Conservation (phyloP, 441 rosid genomes). For the Croton laevigatus region DNA sequence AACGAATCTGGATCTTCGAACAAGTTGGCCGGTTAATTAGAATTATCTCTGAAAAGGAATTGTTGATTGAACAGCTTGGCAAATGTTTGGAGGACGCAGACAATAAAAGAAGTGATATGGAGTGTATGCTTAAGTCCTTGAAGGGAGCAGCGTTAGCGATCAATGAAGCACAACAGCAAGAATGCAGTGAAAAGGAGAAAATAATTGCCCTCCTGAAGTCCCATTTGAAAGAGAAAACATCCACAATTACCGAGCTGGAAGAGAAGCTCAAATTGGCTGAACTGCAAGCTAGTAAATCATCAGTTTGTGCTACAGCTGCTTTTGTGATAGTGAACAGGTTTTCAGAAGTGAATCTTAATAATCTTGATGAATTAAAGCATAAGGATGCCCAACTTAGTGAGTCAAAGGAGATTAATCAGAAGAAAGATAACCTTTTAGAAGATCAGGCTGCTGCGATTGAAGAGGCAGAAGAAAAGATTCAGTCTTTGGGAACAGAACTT, state of each 20-base stretch:
- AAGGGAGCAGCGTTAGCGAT: slow-evolving; percentile 84
- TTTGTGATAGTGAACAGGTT: slow-evolving; percentile 71
- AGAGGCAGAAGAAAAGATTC: slow-evolving; percentile 43
- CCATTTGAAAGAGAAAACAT: slow-evolving; percentile 47
- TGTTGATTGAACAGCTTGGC: slow-evolving; percentile 75
- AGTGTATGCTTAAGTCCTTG: slow-evolving; percentile 82
- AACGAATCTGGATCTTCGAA: slow-evolving; percentile 89
- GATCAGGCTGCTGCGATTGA: slow-evolving; percentile 40
- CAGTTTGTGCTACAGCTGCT: slow-evolving; percentile 79
- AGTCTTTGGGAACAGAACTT: slow-evolving; percentile 49
- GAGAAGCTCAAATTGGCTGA: slow-evolving; percentile 58
- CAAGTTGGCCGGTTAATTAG: slow-evolving; percentile 71
- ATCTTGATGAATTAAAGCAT: slow-evolving; percentile 43
- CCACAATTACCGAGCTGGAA: slow-evolving; percentile 49
- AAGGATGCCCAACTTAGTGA: slow-evolving; percentile 56
- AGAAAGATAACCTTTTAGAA: slow-evolving; percentile 43
- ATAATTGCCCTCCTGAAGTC: slow-evolving; percentile 56
- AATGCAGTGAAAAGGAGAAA: slow-evolving; percentile 70
- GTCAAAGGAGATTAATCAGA: slow-evolving; percentile 37
- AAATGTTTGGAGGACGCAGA: slow-evolving; percentile 86
- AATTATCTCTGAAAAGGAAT: slow-evolving; percentile 68
- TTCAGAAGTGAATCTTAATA: slow-evolving; percentile 50
- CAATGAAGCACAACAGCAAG: slow-evolving; percentile 89
- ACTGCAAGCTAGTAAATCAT: slow-evolving; percentile 43
- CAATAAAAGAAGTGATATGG: slow-evolving; percentile 63